A percentile compares a stretch with the other conserved stretches of the same genome.
These are phyloP conservation scores for Willaertia magna DNA, from an alignment of 208 protist species.

Conservation along the genomic window DNA sequence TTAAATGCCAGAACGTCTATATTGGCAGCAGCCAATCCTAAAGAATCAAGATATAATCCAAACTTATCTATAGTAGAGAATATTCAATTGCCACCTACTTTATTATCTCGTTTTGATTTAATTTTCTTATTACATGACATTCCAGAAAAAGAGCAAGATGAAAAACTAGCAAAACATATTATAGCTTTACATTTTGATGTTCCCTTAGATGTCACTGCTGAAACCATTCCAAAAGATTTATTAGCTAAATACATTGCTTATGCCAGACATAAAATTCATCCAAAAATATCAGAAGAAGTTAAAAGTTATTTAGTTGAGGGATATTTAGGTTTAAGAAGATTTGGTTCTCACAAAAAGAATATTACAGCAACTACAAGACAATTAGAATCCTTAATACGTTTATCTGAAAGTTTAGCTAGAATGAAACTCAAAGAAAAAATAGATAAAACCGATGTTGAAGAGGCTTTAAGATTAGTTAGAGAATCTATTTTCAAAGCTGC, in stretches of 20 bases:
- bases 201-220: neutral
- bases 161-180: constrained; percentile 85
- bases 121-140: constrained; percentile 93
- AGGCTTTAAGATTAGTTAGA: constrained; percentile 38
- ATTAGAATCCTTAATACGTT: constrained; percentile 94
- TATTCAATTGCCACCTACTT: constrained; percentile 92
- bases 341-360: constrained; percentile 48
- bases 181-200: constrained; percentile 72
- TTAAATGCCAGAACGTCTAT: constrained; percentile 96
- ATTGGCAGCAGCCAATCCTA: constrained; percentile 97
- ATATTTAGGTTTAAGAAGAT: constrained; percentile 79
- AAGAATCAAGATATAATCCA: constrained; percentile 90
- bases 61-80: constrained; percentile 92
- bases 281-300: constrained; percentile 64
- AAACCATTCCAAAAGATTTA: constrained; percentile 40
- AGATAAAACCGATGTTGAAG: constrained; percentile 55
- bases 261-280: constrained; percentile 62
- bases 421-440: constrained; percentile 67
- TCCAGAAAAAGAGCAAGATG: constrained; percentile 74
- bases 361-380: constrained; percentile 95
- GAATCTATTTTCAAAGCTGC: constrained; percentile 2
- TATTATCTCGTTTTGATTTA: constrained; percentile 95
- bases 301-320: constrained; percentile 65
- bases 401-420: constrained; percentile 76
- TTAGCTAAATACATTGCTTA: constrained; percentile 79